Evolutionary conservation across 495 filamentous ascomycete species (phyloP).

Genomic region (Neurospora hispaniola): DNA sequence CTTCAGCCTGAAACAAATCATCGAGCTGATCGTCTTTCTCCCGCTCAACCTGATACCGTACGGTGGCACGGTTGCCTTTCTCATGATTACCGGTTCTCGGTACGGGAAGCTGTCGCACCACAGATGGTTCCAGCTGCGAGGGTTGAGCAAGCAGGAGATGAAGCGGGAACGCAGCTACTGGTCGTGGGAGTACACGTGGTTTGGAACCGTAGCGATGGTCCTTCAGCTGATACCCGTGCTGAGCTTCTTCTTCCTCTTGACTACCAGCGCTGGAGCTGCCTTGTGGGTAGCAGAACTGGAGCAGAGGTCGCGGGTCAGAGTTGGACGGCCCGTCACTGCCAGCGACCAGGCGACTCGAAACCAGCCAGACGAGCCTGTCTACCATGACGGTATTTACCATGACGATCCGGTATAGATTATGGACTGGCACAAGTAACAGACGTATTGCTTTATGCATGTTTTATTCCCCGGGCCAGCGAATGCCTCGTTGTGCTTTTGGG

Average conservation of each 20-base stretch:
- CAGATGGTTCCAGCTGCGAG: slow-evolving; percentile 74
- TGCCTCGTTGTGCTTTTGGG: neutral
- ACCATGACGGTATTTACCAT: slow-evolving; percentile 16
- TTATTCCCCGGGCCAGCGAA: neutral
- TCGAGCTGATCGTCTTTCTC: slow-evolving; percentile 66
- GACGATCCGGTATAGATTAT: slow-evolving; percentile 17
- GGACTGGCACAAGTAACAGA: neutral
- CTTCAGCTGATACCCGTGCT: slow-evolving; percentile 69
- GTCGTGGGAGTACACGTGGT: slow-evolving; percentile 57
- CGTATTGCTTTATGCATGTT: neutral
- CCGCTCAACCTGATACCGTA: slow-evolving; percentile 86
- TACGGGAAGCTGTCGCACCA: slow-evolving; percentile 49
- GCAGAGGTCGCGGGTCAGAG: slow-evolving; percentile 18
- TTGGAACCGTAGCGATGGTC: slow-evolving; percentile 44
- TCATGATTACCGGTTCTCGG: slow-evolving; percentile 55
- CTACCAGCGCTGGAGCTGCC: slow-evolving; percentile 66
- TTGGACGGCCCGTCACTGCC: slow-evolving; percentile 13
- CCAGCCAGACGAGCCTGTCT: slow-evolving; percentile 14
- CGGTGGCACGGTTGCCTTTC: slow-evolving; percentile 69
- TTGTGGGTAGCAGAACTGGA: slow-evolving; percentile 65
- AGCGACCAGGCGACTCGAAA: slow-evolving; percentile 8
- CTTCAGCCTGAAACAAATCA: slow-evolving; percentile 64
- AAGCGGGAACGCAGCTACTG: slow-evolving; percentile 54
- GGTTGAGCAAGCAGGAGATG: slow-evolving; percentile 49
- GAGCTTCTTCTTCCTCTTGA: slow-evolving; percentile 83